These are phyloP conservation scores for Moesziomyces sp. DNA, from an alignment of 1,284 basidiomycete genomes.

Conservation along the genomic window DNA sequence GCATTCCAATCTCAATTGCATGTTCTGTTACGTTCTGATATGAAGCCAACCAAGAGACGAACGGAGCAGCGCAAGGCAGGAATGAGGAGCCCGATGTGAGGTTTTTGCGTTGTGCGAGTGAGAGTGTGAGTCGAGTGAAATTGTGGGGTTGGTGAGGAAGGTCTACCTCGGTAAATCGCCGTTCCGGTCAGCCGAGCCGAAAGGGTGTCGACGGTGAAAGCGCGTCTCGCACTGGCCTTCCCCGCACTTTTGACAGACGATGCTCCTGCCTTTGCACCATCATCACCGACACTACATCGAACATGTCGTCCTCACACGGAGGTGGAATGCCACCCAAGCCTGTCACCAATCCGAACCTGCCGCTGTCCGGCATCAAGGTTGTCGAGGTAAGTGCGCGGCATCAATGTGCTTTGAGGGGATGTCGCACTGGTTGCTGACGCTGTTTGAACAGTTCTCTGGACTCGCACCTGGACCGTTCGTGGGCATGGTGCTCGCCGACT, in stretches of 20 bases:
- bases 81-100: background rate
- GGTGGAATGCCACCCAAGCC: slow-evolving; percentile 26
- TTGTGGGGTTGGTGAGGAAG: slow-evolving; percentile 7
- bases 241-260: slow-evolving; percentile 1
- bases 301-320: slow-evolving; percentile 21
- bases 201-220: slow-evolving; percentile 15
- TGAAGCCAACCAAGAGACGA: background rate
- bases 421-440: background rate
- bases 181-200: slow-evolving; percentile 7
- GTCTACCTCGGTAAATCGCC: slow-evolving; percentile 28
- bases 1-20: no score
- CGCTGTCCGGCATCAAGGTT: slow-evolving; percentile 36
- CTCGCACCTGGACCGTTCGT: slow-evolving; percentile 83
- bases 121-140: slow-evolving; percentile 8
- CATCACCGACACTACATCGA: background rate
- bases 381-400: slow-evolving; percentile 27
- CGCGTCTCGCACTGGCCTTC: background rate
- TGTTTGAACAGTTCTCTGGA: slow-evolving; percentile 77
- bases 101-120: background rate
- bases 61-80: background rate
- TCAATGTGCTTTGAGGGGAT: no score
- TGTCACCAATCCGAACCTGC: slow-evolving; percentile 22
- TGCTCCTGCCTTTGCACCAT: slow-evolving; percentile 3
- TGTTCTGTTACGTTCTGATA: background rate
- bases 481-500: slow-evolving; percentile 80